phyloP scores from a whole-genome alignment of 768 basidiomycete species.

The Boletus pseudo-olivaceus region DNA sequence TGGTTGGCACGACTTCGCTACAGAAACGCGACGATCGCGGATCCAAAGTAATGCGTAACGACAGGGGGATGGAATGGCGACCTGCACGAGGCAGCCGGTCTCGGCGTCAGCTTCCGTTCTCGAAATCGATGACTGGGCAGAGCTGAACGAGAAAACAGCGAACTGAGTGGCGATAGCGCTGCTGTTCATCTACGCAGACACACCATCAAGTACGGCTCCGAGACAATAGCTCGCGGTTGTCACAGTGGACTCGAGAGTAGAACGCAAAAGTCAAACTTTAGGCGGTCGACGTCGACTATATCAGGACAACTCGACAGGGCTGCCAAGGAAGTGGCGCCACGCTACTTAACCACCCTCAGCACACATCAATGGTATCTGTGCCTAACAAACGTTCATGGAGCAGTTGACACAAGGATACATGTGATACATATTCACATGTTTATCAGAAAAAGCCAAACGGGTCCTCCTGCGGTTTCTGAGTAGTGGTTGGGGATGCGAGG shows the following conservation, averaged over 20 bases:
- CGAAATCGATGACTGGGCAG: not conserved
- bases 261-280: not conserved
- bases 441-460: constrained; percentile 52
- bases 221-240: too few relatives aligned
- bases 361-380: not conserved
- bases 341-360: not conserved
- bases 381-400: not conserved
- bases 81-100: too few relatives aligned
- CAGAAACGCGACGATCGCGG: not conserved
- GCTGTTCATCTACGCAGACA: not conserved
- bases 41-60: not conserved
- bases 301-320: not conserved
- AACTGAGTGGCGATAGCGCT: not conserved
- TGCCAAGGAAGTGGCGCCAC: not conserved
- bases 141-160: not conserved
- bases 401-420: not conserved
- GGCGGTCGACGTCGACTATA: not conserved
- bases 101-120: not conserved
- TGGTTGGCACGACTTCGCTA: not conserved
- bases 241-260: not conserved
- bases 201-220: not conserved
- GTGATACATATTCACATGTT: not conserved
- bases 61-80: not conserved
- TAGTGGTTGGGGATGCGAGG: constrained; percentile 15
- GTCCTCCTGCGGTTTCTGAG: constrained; percentile 45